Evolutionary conservation across 108 stramenopile species (phyloP).

Genomic region (Skeletonema grethae): DNA sequence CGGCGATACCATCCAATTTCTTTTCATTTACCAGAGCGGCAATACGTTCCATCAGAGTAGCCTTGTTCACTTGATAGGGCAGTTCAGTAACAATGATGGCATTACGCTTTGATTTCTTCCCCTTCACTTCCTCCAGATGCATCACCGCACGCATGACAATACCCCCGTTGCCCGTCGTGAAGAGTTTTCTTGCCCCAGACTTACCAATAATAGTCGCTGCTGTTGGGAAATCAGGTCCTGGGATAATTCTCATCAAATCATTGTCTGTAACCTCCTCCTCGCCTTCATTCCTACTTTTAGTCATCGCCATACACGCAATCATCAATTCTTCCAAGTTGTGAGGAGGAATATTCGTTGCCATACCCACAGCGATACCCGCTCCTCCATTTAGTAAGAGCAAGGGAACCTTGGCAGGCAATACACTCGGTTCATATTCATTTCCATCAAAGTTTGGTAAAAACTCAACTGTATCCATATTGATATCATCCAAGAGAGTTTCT

Average conservation of each 20-base stretch:
- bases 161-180: constrained; percentile 92
- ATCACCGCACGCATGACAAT: constrained; percentile 86
- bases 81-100: constrained; percentile 95
- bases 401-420: constrained; percentile 91
- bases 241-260: constrained; percentile 75
- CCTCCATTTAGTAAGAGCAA: constrained; percentile 93
- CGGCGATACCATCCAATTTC: constrained; percentile 88
- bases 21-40: constrained; percentile 95
- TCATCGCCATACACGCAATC: constrained; percentile 75
- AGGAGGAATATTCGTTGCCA: constrained; percentile 98
- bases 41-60: constrained; percentile 92
- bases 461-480: constrained; percentile 83
- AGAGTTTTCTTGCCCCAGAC: constrained; percentile 74
- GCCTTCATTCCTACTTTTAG: constrained; percentile 49
- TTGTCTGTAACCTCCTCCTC: constrained; percentile 69
- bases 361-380: constrained; percentile 94
- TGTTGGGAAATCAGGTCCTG: constrained; percentile 97
- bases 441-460: constrained; percentile 94
- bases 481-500: constrained; percentile 82
- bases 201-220: constrained; percentile 87
- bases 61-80: constrained; percentile 96
- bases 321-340: constrained; percentile 94
- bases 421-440: constrained; percentile 90
- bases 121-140: constrained; percentile 79
- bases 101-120: constrained; percentile 61